phyloP scores from a whole-genome alignment of 805 yeast species.

The Candida gorgasii region DNA sequence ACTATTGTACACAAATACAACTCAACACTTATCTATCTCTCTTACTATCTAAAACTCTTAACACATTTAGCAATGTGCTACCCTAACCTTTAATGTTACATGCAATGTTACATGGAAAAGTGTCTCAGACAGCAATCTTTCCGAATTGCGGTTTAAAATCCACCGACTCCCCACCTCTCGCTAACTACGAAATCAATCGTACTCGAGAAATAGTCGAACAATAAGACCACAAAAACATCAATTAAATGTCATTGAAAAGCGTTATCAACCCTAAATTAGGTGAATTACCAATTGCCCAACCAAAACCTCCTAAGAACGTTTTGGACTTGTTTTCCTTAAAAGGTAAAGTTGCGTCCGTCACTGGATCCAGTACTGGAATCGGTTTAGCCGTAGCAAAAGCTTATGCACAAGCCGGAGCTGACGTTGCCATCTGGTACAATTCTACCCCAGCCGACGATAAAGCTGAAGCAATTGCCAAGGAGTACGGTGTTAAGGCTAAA shows the following conservation, averaged over 20 bases:
- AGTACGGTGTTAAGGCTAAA: conserved; percentile 59
- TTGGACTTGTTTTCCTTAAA: conserved; percentile 73
- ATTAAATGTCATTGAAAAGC: conserved; percentile 10
- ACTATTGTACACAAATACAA: not conserved
- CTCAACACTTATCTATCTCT: not conserved
- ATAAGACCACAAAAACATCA: not conserved
- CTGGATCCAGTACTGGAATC: conserved; percentile 86
- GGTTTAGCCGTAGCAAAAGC: conserved; percentile 83
- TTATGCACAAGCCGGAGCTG: conserved; percentile 85
- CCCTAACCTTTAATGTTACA: not conserved
- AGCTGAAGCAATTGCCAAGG: conserved; percentile 54
- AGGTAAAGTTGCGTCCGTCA: conserved; percentile 80
- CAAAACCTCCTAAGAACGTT: conserved; percentile 51
- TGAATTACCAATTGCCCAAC: conserved; percentile 55
- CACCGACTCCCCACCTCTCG: not conserved
- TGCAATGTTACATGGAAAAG: not conserved
- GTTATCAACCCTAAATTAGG: conserved; percentile 29
- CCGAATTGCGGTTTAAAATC: conserved; percentile 4
- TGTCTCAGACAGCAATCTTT: conserved; percentile 2
- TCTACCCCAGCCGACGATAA: conserved; percentile 58
- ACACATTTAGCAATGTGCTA: no score
- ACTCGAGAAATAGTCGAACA: not conserved
- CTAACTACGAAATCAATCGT: no score
- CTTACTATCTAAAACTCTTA: not conserved
- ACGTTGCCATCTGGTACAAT: conserved; percentile 55